Evolutionary conservation across 768 basidiomycete species (phyloP).

Genomic region (Suillus paluster): DNA sequence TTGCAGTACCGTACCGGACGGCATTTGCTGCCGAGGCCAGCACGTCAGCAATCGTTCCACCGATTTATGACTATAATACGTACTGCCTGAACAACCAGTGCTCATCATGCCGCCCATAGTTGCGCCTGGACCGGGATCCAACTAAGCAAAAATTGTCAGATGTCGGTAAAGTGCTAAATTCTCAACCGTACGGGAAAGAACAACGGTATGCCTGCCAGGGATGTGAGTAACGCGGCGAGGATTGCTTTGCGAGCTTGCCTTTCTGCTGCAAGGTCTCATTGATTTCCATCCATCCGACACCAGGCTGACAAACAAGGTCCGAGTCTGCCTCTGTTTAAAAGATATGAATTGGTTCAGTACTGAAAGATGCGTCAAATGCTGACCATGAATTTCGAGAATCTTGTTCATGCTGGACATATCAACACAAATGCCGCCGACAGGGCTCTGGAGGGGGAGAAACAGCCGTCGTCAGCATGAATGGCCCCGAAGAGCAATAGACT

Average conservation of each 20-base stretch:
- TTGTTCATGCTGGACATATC: constrained; percentile 81
- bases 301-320: constrained; percentile 77
- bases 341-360: not conserved
- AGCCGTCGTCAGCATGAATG: not conserved
- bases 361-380: constrained; percentile 15
- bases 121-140: constrained; percentile 79
- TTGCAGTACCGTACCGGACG: constrained; percentile 87
- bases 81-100: constrained; percentile 87
- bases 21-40: constrained; percentile 59
- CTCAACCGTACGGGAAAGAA: constrained; percentile 73
- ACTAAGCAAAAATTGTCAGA: constrained; percentile 39
- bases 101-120: constrained; percentile 88
- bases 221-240: not conserved
- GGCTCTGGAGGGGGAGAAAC: constrained; percentile 20
- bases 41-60: not conserved
- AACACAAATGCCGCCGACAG: constrained; percentile 71
- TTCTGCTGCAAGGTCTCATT: constrained; percentile 69
- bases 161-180: not conserved
- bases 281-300: constrained; percentile 70
- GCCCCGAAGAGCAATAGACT: constrained; percentile 23
- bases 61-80: constrained; percentile 21
- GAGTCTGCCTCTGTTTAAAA: constrained; percentile 59
- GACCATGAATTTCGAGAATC: constrained; percentile 76
- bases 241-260: constrained; percentile 37
- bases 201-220: constrained; percentile 62